Evolutionary conservation across 345 rosid genomes (phyloP).

Genomic region (Murraya koenigii): DNA sequence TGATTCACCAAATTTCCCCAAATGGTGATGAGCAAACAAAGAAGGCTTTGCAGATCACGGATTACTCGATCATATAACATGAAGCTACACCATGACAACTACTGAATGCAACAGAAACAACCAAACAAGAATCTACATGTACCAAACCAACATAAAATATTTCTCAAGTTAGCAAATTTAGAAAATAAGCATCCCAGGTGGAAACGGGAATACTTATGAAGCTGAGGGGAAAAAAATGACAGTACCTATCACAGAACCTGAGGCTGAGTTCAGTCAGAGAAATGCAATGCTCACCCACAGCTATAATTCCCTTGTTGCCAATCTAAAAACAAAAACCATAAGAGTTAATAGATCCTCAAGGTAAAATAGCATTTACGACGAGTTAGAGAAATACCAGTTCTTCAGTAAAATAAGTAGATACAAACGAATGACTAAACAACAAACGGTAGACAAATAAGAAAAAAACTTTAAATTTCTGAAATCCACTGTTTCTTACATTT

Average conservation of each 20-base stretch:
- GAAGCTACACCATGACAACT: neutral
- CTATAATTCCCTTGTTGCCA: conserved; percentile 78
- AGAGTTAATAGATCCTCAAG: neutral
- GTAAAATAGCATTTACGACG: neutral
- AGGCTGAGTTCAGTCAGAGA: conserved; percentile 81
- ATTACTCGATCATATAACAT: neutral
- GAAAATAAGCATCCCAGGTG: neutral
- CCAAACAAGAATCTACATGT: neutral
- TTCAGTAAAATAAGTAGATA: neutral
- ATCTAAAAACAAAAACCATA: conserved; percentile 35
- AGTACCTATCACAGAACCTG: conserved; percentile 82
- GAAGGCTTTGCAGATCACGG: neutral
- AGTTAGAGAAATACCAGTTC: neutral
- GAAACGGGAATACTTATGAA: neutral
- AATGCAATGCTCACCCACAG: conserved; percentile 74
- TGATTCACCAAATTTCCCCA: neutral
- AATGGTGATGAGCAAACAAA: neutral
- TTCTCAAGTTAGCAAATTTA: neutral
- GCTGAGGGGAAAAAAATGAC: neutral
- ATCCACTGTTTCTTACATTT: neutral
- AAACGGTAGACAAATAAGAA: neutral
- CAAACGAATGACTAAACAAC: neutral
- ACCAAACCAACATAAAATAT: neutral
- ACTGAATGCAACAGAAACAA: neutral
- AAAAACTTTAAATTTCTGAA: neutral